phyloP scores from a whole-genome alignment of 169 alveolate species.

The Plasmodium relictum region DNA sequence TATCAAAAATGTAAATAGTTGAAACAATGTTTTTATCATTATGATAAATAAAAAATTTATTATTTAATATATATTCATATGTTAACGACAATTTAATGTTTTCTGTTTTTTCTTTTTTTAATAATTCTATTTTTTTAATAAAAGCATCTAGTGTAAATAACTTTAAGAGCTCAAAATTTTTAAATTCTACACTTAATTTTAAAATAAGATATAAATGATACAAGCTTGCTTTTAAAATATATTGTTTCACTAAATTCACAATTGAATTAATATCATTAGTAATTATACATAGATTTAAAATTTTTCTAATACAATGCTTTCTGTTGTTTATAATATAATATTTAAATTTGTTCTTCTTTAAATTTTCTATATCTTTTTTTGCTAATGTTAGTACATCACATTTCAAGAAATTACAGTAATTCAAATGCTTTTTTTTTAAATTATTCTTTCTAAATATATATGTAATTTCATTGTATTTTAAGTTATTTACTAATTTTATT shows the following conservation, averaged over 20 bases:
- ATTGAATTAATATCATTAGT: not conserved
- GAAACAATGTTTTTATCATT: not conserved
- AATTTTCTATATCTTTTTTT: constrained; percentile 49
- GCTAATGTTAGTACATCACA: constrained; percentile 30
- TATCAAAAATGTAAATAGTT: constrained; percentile 37
- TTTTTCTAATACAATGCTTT: constrained; percentile 36
- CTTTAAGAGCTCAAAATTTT: constrained; percentile 32
- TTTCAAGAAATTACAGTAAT: constrained; percentile 28
- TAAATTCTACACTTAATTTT: constrained; percentile 37
- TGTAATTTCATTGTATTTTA: constrained; percentile 31
- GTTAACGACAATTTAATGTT: constrained; percentile 12
- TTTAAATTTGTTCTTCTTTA: constrained; percentile 34
- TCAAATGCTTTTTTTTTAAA: not conserved
- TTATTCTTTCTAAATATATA: constrained; percentile 1
- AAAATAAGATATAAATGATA: constrained; percentile 42
- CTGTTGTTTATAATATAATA: constrained; percentile 27
- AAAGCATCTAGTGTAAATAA: constrained; percentile 36
- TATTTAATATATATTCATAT: constrained; percentile 2
- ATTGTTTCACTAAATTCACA: not conserved
- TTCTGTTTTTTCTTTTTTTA: not conserved
- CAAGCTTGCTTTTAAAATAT: constrained; percentile 17
- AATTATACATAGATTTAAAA: constrained; percentile 7
- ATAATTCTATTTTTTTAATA: constrained; percentile 11
- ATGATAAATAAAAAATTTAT: constrained; percentile 16
- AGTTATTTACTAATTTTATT: not conserved